Conservation (phyloP, 495 filamentous ascomycete species). For the Penicillium nucicola region DNA sequence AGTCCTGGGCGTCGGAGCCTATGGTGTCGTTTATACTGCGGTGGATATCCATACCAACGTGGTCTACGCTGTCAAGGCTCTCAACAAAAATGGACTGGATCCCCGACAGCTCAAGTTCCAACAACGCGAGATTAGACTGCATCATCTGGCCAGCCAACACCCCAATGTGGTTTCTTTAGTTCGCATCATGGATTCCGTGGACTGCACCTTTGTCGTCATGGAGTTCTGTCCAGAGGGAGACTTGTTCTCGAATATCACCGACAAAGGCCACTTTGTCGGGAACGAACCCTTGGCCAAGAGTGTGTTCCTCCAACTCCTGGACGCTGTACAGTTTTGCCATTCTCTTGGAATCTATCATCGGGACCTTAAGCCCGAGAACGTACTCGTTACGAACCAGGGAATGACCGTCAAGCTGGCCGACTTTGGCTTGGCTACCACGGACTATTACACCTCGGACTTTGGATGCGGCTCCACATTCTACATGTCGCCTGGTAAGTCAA, state of each 20-base stretch:
- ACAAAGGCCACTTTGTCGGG: slow-evolving; percentile 86
- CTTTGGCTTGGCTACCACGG: slow-evolving; percentile 89
- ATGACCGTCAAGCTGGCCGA: slow-evolving; percentile 93
- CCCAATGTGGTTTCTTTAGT: slow-evolving; percentile 91
- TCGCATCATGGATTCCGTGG: slow-evolving; percentile 87
- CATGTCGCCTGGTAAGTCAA: slow-evolving; percentile 89
- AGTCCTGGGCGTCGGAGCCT: slow-evolving; percentile 90
- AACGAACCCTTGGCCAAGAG: slow-evolving; percentile 85
- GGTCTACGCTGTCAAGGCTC: slow-evolving; percentile 91
- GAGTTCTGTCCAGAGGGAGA: slow-evolving; percentile 98
- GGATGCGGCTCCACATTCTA: slow-evolving; percentile 99
- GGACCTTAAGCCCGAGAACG: slow-evolving; percentile 98
- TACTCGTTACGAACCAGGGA: slow-evolving; percentile 84
- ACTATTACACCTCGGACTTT: slow-evolving; percentile 84
- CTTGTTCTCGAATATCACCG: slow-evolving; percentile 95
- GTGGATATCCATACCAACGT: slow-evolving; percentile 79
- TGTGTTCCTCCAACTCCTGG: slow-evolving; percentile 93
- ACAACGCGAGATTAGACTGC: slow-evolving; percentile 86
- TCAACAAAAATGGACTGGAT: slow-evolving; percentile 91
- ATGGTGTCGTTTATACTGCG: slow-evolving; percentile 94
- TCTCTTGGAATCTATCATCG: slow-evolving; percentile 91
- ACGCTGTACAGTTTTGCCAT: slow-evolving; percentile 96
- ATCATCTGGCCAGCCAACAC: slow-evolving; percentile 83
- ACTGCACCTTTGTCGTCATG: slow-evolving; percentile 95
- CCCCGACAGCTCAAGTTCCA: slow-evolving; percentile 85